Evolutionary conservation across 2,329 filamentous ascomycete species (phyloP), one percentile per base, ranked within the genome.

Genomic region (Cladosporium austrohemisphaericum): DNA sequence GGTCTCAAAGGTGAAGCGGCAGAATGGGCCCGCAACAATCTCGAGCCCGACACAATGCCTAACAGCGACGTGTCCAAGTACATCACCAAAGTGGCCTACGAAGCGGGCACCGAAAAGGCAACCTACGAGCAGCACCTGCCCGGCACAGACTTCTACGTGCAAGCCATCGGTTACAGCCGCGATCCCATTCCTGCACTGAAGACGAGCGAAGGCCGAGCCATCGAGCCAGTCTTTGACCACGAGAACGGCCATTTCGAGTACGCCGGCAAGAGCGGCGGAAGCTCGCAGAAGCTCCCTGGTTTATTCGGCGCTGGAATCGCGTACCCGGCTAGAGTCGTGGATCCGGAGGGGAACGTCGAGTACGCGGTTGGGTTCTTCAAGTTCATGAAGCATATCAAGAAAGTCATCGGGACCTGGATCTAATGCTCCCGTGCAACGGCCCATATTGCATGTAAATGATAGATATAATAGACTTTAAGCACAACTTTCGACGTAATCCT

Each of bases 251-350:
- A 69, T 7, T 65, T 68, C 52, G 51, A 52, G 25, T 61, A 62
- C 45, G 51, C 52, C 5, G 28, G 32, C 13, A 48, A 49, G 16
- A 35, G 5, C 7, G 19, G 33, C 7, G 55, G 59, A 41, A 52
- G 46, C 11, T 55, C 53, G 1, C 37, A 32, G 16, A 65, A 64
- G 20, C 62, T 83, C 16, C 74, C 72, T 1, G 78, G 79, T 0
- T 57, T 84, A 14, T 80, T 76, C 59, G 81, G 78, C 2, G 80
- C 80, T 0, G 81, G 81, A 0, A 84, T 85, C 56, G 81, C 80
- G 1, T 85, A 78, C 57, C 81, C 81, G 0, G 78, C 84, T 60
- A 68, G 72, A 19, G 79, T 83, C 5, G 73, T 73, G 7, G 81
- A 84, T 67, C 81, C 80, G 1, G 66, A 74, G 32, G 80, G 80